Evolutionary conservation across 441 rosid species (phyloP).

Genomic region (Adansonia rubrostipa): DNA sequence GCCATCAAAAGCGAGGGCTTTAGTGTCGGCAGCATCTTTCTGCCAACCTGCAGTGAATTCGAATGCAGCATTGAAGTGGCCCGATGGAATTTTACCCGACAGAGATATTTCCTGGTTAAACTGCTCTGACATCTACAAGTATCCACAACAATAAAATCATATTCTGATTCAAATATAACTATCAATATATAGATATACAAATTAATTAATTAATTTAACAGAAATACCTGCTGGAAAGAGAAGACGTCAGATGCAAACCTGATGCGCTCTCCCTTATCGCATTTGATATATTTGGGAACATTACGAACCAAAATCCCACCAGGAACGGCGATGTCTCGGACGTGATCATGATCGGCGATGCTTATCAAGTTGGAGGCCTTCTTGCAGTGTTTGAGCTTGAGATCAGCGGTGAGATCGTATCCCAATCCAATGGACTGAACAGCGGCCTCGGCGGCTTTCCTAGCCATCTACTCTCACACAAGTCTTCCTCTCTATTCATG

Average conservation of each 20-base stretch:
- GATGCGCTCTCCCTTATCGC: conserved; percentile 94
- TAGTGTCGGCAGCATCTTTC: conserved; percentile 90
- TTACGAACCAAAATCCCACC: conserved; percentile 81
- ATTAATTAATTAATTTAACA: background rate
- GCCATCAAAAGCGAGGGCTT: conserved; percentile 95
- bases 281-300: conserved; percentile 84
- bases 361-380: conserved; percentile 64
- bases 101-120: conserved; percentile 91
- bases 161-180: background rate
- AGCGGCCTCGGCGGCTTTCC: conserved; percentile 81
- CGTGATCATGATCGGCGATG: conserved; percentile 54
- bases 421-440: conserved; percentile 86
- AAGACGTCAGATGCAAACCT: conserved; percentile 87
- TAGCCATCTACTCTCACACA: conserved; percentile 18
- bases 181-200: background rate
- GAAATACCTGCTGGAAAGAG: conserved; percentile 84
- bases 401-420: conserved; percentile 75
- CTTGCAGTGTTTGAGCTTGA: conserved; percentile 79
- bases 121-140: conserved; percentile 90
- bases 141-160: conserved; percentile 18
- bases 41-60: conserved; percentile 90
- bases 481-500: background rate
- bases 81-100: conserved; percentile 95
- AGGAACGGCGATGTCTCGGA: conserved; percentile 67
- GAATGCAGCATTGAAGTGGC: conserved; percentile 85